phyloP scores from a whole-genome alignment of 495 filamentous ascomycete species.

The Recurvomyces mirabilis region DNA sequence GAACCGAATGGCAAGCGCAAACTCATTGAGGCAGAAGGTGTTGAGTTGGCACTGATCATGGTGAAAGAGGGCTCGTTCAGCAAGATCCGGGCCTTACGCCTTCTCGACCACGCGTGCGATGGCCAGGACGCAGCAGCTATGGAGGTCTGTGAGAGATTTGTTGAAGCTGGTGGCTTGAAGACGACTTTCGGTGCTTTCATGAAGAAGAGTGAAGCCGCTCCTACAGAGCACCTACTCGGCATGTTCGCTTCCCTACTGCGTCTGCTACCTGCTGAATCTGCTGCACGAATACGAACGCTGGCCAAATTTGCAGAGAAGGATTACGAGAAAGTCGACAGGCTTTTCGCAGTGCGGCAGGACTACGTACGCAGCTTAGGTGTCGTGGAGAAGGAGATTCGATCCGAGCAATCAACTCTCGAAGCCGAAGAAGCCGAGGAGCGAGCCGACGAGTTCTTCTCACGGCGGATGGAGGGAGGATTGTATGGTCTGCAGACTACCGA shows the following conservation, averaged over 20 bases:
- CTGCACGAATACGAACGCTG: slow-evolving; percentile 67
- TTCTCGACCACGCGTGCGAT: slow-evolving; percentile 73
- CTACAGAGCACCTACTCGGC: slow-evolving; percentile 75
- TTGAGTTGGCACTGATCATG: slow-evolving; percentile 89
- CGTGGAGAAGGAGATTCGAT: slow-evolving; percentile 57
- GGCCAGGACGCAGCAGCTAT: slow-evolving; percentile 39
- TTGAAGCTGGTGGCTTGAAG: slow-evolving; percentile 79
- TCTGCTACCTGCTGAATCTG: slow-evolving; percentile 62
- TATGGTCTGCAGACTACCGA: slow-evolving; percentile 82
- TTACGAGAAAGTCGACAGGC: slow-evolving; percentile 48
- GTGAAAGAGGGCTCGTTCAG: slow-evolving; percentile 68
- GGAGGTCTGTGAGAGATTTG: slow-evolving; percentile 58
- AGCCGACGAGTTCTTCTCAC: slow-evolving; percentile 71
- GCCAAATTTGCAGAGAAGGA: slow-evolving; percentile 75
- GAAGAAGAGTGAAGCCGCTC: slow-evolving; percentile 57
- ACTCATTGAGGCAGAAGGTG: slow-evolving; percentile 81
- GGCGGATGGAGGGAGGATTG: slow-evolving; percentile 74
- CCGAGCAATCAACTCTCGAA: slow-evolving; percentile 37
- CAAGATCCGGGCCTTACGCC: slow-evolving; percentile 61
- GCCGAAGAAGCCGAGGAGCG: slow-evolving; percentile 51
- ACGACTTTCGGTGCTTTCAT: slow-evolving; percentile 79
- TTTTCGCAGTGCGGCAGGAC: slow-evolving; percentile 59
- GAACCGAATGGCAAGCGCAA: slow-evolving; percentile 63
- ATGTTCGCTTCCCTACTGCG: slow-evolving; percentile 81
- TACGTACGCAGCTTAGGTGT: slow-evolving; percentile 53